Base-by-base conservation (phyloP, 2,329 filamentous ascomycete genomes). In the Penicillium sp. region DNA sequence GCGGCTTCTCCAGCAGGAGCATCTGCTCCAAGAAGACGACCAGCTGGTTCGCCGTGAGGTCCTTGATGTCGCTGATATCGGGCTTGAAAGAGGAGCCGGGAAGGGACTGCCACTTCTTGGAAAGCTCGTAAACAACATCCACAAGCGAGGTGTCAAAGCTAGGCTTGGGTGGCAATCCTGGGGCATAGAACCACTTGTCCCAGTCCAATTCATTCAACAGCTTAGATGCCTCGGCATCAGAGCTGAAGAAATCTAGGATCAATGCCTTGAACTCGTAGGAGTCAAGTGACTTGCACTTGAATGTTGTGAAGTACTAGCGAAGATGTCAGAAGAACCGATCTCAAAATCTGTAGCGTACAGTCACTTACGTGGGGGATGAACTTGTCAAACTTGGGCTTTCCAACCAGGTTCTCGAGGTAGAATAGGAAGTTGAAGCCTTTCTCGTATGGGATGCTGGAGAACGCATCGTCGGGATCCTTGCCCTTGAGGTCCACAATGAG, bases 401-500 rank as follows among this genome's bases (percentile, higher is more conserved):
- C 90, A 4, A 97, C 83, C 1, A 96, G 79, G 44, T 88, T 88
- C 67, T 99, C 94, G 13, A 99, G 86, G 66, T 92, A 87, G 74
- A 92, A 97, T 43, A 99, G 81, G 73, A 97, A 95, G 69, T 90
- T 90, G 75, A 96, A 97, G 3, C 93, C 93, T 76, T 99, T 97
- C 71, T 97, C 93, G 67, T 99, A 99, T 0, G 94, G 92, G 32
- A 97, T 81, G 24, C 86, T 89, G 63, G 90, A 95, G 77, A 97
- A 99, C 1, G 93, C 90, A 73, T 99, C 94, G 71, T 97, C 94
- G 0, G 94, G 94, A 66, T 97, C 93, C 62, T 94, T 88, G 54
- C 91, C 91, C 70, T 93, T 90, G 60, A 97, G 87, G 70, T 91
- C 87, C 56, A 92, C 84, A 62, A 96, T 86, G 50, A 99, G 83